Base-by-base conservation (phyloP, 495 filamentous ascomycete species). In the Tetracladium setigerum region DNA sequence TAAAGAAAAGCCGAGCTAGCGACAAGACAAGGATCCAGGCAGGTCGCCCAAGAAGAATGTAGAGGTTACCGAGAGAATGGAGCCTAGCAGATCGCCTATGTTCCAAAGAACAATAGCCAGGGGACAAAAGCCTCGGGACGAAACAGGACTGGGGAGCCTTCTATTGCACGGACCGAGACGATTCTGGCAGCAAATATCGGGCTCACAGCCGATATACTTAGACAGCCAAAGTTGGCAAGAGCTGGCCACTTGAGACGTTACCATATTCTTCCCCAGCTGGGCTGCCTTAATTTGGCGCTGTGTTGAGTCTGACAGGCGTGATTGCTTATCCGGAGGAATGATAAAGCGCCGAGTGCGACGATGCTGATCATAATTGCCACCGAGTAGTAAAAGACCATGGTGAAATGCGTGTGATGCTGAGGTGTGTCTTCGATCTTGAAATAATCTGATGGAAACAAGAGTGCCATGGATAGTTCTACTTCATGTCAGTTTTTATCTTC, bases 21-120 rank as follows among this genome's bases (percentile, higher is more conserved):
- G 84, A 65, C 1, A 85, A 53, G 1, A 72, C 53, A 46, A 92
- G 82, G 1, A 95, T 60, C 6, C 75, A 41, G 4, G 60, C 59
- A 7, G 90, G 88, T 13, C 72, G 71, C 9, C 76, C 70, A 36
- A 90, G 68, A 12, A 83, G 59, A 64, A 59, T 3, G 84, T 78
- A 8, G 83, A 63, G 7, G 79, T 69, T 15, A 87, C 83, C 0
- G 76, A 40, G 15, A 89, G 67, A 2, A 90, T 72, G 2, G 90
- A 73, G 0, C 89, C 89, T 6, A 74, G 30, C 5, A 95, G 68
- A 58, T 97, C 90, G 31, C 91, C 90, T 10, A 80, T 58, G 55
- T 95, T 97, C 90, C 90, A 97, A 57, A 95, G 74, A 34, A 97
- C 74, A 64, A 95, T 94, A 5, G 73, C 85, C 2, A 95, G 71